Evolutionary conservation across 768 basidiomycete genomes (phyloP), one percentile per base, ranked within the genome.

Genomic region (Naganishia onofrii): DNA sequence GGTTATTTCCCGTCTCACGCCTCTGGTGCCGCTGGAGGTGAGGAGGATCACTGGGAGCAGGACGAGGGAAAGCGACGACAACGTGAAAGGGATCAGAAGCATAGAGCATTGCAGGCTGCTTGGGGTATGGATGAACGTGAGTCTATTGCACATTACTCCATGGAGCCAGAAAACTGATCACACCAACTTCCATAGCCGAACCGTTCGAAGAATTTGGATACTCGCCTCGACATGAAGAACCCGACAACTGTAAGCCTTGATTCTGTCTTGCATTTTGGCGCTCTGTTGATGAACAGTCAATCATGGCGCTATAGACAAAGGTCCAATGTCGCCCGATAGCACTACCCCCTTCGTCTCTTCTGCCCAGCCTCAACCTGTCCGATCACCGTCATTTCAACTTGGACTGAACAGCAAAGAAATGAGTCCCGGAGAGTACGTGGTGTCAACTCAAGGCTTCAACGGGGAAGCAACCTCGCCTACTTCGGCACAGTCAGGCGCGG

Each of bases 71-170:
- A 71, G 53, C 77, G 78, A 55, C 65, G 76, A 46, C 73, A 78
- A 67, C 72, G 67, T 63, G 73, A 79, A 58, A 76, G 76, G 69
- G 79, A 80, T 29, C 42, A 71, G n/a, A 80, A 80, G 70, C 73
- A 76, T 44, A 64, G 74, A 44, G 80, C 80, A 3, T 67, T 81
- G 48, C 78, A 81, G 55, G 80, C 78, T 53, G 80, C 80, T 69
- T 81, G 80, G 80, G 80, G 80, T 19, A 78, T 72, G 31, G 78
- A 81, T 70, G 74, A 70, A 23, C 80, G 80, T 81, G 70, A 74
- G 79, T 77, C 29, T 23, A n/a, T 8, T 34, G 23, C 34, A 38
- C 19, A 8, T 17, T 54, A 34, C 13, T 28, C 29, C 26, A 7
- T 44, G 26, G n/a, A 54, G 12, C 21, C 6, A 15, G 26, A 36